These are phyloP conservation scores for Aspergillus fumigatus DNA, from an alignment of 2,329 filamentous ascomycete species.

Conservation along the genomic window DNA sequence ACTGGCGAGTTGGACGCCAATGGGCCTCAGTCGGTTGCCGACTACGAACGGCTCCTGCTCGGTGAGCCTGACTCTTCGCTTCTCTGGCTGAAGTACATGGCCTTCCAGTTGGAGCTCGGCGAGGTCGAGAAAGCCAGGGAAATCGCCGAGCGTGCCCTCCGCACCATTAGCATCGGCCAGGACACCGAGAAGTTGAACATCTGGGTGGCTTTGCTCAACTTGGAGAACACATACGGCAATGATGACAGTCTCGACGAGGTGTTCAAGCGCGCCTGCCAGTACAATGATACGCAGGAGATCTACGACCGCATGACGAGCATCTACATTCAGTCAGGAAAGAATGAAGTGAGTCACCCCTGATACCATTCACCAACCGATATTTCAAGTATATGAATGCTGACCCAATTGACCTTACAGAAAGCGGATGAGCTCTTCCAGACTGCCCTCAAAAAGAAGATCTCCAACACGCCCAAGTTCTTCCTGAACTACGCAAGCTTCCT, in stretches of 20 bases:
- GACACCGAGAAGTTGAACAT: slow-evolving; percentile 91
- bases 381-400: slow-evolving; percentile 14
- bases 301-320: slow-evolving; percentile 88
- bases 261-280: slow-evolving; percentile 88
- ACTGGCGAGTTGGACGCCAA: slow-evolving; percentile 88
- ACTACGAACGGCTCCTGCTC: slow-evolving; percentile 89
- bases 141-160: slow-evolving; percentile 83
- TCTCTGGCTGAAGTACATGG: slow-evolving; percentile 97
- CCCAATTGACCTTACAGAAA: slow-evolving; percentile 53
- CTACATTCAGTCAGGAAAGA: slow-evolving; percentile 86
- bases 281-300: slow-evolving; percentile 87
- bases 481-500: slow-evolving; percentile 93
- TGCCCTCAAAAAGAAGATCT: slow-evolving; percentile 88
- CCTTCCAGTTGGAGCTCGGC: slow-evolving; percentile 90
- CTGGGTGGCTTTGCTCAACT: slow-evolving; percentile 90
- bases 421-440: slow-evolving; percentile 82
- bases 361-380: background rate
- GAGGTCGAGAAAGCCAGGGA: slow-evolving; percentile 84
- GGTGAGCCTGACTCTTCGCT: slow-evolving; percentile 89
- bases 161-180: slow-evolving; percentile 85
- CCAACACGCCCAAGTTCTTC: slow-evolving; percentile 75
- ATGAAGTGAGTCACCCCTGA: slow-evolving; percentile 60
- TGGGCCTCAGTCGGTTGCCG: slow-evolving; percentile 82
- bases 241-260: slow-evolving; percentile 77
- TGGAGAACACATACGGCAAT: slow-evolving; percentile 85